A percentile compares a stretch with the other conserved stretches of the same genome.
These are phyloP conservation scores for Microdochium bolleyi DNA, from an alignment of 2,329 filamentous ascomycete genomes.

Conservation along the genomic window DNA sequence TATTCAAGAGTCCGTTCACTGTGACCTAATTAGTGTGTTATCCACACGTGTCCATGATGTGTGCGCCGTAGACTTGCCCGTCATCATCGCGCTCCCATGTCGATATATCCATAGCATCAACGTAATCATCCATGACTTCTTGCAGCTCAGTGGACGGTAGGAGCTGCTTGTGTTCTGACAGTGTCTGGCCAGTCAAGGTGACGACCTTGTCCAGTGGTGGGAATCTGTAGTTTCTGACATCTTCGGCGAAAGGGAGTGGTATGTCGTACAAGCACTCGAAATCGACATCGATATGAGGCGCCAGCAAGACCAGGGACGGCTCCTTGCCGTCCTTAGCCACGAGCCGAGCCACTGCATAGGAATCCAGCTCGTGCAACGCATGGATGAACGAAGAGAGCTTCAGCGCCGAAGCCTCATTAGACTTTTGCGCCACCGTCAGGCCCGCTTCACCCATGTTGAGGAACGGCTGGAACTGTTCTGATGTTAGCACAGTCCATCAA, in stretches of 20 bases:
- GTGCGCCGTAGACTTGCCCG: constrained; percentile 39
- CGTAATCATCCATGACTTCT: constrained; percentile 81
- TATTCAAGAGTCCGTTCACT: constrained; percentile 49
- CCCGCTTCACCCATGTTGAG: constrained; percentile 77
- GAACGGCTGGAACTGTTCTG: constrained; percentile 67
- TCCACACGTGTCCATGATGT: background rate
- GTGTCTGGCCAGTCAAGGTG: constrained; percentile 73
- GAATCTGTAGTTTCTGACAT: constrained; percentile 84
- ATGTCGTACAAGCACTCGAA: constrained; percentile 85
- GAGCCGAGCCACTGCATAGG: constrained; percentile 78
- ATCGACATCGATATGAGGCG: constrained; percentile 69
- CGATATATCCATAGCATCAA: constrained; percentile 87
- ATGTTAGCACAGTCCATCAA: constrained; percentile 8
- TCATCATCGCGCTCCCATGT: constrained; percentile 64
- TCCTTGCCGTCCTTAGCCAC: constrained; percentile 78
- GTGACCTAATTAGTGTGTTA: constrained; percentile 22
- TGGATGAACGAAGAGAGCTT: constrained; percentile 86
- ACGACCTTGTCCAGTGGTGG: constrained; percentile 82
- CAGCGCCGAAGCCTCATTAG: constrained; percentile 74
- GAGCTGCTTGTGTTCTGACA: constrained; percentile 76
- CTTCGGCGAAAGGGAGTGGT: constrained; percentile 87
- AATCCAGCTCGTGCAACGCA: constrained; percentile 75
- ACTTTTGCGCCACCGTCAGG: constrained; percentile 67
- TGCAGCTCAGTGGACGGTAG: constrained; percentile 69
- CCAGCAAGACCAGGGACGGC: constrained; percentile 69